Evolutionary conservation across 371 early-diverging fungal species (phyloP).

Genomic region (Capillidium heterosporum): DNA sequence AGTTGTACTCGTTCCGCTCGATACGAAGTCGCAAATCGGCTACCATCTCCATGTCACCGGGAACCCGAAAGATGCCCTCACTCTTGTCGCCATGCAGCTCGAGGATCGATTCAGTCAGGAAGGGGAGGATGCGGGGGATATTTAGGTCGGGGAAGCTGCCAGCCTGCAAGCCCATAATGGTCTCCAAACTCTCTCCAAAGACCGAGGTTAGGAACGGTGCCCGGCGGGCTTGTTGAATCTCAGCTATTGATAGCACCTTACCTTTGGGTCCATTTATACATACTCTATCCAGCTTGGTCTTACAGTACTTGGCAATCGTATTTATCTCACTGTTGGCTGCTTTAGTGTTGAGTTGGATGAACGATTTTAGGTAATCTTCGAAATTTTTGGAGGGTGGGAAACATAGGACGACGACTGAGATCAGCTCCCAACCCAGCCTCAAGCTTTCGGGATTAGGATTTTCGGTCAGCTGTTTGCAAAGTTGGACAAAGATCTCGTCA

Average conservation of each 20-base stretch:
- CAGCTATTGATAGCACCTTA: constrained; percentile 45
- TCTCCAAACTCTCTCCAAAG: constrained; percentile 80
- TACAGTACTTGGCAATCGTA: background rate
- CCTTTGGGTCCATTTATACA: constrained; percentile 65
- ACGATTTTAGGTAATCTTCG: constrained; percentile 61
- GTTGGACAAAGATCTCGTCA: constrained; percentile 87
- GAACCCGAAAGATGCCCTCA: constrained; percentile 95
- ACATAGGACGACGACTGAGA: constrained; percentile 56
- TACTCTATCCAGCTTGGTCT: constrained; percentile 39
- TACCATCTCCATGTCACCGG: constrained; percentile 82
- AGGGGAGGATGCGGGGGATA: constrained; percentile 62
- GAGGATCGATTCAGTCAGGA: constrained; percentile 55
- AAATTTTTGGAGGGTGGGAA: constrained; percentile 87
- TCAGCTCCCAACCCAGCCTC: constrained; percentile 43
- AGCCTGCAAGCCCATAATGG: constrained; percentile 50
- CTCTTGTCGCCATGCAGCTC: constrained; percentile 53
- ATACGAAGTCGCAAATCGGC: constrained; percentile 31
- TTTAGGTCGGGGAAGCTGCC: constrained; percentile 20
- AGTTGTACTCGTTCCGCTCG: constrained; percentile 24
- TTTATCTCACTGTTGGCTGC: constrained; percentile 13
- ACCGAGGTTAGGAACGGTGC: constrained; percentile 74
- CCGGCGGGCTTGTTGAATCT: constrained; percentile 66
- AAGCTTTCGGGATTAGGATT: constrained; percentile 34
- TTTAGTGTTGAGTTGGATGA: constrained; percentile 44
- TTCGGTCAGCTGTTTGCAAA: constrained; percentile 72